Base-by-base conservation (phyloP, 768 basidiomycete genomes). In the Mrakia hoshinonis region DNA sequence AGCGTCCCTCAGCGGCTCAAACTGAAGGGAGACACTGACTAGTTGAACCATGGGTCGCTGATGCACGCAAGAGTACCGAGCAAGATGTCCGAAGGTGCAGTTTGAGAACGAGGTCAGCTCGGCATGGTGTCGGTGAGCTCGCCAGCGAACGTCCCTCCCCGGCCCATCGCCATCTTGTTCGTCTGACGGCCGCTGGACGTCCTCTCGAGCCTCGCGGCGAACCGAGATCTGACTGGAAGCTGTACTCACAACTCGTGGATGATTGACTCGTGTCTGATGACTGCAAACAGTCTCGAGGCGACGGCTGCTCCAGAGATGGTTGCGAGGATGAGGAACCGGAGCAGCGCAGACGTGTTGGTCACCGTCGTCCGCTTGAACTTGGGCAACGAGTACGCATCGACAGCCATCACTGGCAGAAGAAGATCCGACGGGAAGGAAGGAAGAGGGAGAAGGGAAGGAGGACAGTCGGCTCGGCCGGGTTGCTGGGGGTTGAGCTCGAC, bases 31-130 rank as follows among this genome's bases (percentile, higher is more conserved):
- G 4, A 34, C 22, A 86, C 91, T 81, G 79, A 96, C 92, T 90
- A 98, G 81, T 99, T 98, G 81, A 99, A 98, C 96, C 96, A 98
- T 74, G 94, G 92, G 78, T 96, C 94, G 78, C 93, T 95, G 58
- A 29, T 47, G 43, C 22, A 26, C 9, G 26, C 34, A 43, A 0
- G 34, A 64, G 52, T 60, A 9, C 4, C 58, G 20, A 29, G 11
- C 15, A 61, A 20, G 20, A 34, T 15, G 34, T 63, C 24, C n/a
- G n/a, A 67, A 76, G 54, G 15, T 7, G 15, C 43, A 15, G 6
- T 6, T 43, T 43, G 43, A 43, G 43, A 48, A 3, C 0, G 22
- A 49, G 66, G 29, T 58, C 22, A 60, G 62, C 0, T 69, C 73
- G 74, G 73, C 15, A n/a, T n/a, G 10, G 24, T 24, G 3, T n/a